These are phyloP conservation scores for Quercus agrifolia DNA, from an alignment of 306 rosid species.

Conservation along the genomic window DNA sequence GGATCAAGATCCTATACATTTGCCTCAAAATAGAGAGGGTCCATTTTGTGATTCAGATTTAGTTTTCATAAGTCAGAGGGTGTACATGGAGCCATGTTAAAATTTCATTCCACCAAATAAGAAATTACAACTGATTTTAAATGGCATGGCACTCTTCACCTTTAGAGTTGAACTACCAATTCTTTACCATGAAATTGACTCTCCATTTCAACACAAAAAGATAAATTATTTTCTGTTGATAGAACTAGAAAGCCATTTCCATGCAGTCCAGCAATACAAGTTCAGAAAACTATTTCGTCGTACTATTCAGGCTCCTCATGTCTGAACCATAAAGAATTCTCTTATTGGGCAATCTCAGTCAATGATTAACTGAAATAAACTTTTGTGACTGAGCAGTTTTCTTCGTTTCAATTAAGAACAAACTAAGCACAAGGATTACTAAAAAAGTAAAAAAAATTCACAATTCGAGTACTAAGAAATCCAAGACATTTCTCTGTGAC, in stretches of 20 bases:
- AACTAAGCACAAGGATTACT: neutral
- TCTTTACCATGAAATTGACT: too few relatives aligned
- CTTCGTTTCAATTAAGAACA: neutral
- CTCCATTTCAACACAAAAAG: too few relatives aligned
- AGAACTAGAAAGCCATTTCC: neutral
- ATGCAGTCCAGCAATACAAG: slow-evolving; percentile 16
- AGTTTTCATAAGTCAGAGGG: too few relatives aligned
- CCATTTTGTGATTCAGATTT: too few relatives aligned
- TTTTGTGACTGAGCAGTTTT: neutral
- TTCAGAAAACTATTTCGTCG: neutral
- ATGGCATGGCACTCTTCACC: too few relatives aligned
- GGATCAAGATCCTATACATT: too few relatives aligned
- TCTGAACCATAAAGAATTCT: neutral
- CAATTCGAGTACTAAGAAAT: neutral
- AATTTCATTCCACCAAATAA: too few relatives aligned
- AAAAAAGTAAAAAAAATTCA: neutral
- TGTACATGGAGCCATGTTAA: too few relatives aligned
- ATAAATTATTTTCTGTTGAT: neutral
- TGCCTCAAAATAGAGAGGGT: too few relatives aligned
- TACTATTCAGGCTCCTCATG: neutral
- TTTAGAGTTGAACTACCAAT: too few relatives aligned
- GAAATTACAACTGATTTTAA: too few relatives aligned
- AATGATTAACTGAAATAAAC: neutral
- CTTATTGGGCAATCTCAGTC: neutral
- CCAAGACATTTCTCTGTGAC: too few relatives aligned